phyloP scores from a whole-genome alignment of 78 protist species.

The Diacronema lutheri region DNA sequence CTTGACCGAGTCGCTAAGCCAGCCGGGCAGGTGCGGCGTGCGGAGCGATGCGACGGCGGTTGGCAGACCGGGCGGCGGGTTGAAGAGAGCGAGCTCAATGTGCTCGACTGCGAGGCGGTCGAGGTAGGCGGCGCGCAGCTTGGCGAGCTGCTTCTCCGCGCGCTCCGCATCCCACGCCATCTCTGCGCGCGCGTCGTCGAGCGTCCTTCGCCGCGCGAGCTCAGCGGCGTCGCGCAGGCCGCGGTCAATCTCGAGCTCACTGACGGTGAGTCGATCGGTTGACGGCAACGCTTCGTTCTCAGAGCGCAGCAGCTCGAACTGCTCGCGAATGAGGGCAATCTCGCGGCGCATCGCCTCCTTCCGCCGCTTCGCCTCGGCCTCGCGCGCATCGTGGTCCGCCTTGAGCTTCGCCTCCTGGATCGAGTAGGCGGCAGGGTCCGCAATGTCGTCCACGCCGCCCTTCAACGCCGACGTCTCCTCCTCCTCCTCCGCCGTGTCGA shows the following conservation, averaged over 20 bases:
- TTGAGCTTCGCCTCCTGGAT: slow-evolving; percentile 49
- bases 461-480: too few species aligned
- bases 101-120: slow-evolving; percentile 8
- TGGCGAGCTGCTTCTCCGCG: not conserved
- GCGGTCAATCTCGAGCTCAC: slow-evolving; percentile 42
- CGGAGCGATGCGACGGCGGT: slow-evolving; percentile 16
- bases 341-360: slow-evolving; percentile 33
- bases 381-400: slow-evolving; percentile 30
- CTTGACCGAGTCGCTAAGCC: slow-evolving; percentile 16
- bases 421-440: slow-evolving; percentile 19
- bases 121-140: slow-evolving; percentile 22
- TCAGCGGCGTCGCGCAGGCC: slow-evolving; percentile 2
- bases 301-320: slow-evolving; percentile 19
- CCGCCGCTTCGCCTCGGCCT: slow-evolving; percentile 33
- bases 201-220: not conserved
- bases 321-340: slow-evolving; percentile 7
- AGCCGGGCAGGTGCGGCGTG: not conserved
- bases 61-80: not conserved
- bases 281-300: slow-evolving; percentile 27
- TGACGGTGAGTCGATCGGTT: not conserved
- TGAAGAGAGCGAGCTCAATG: slow-evolving; percentile 9
- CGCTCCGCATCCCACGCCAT: slow-evolving; percentile 40
- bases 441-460: slow-evolving; percentile 2
- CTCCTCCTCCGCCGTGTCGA: not conserved
- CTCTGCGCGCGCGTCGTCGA: slow-evolving; percentile 20